Conservation (phyloP, 2,329 filamentous ascomycete genomes). For the Lecanicillium sp. region DNA sequence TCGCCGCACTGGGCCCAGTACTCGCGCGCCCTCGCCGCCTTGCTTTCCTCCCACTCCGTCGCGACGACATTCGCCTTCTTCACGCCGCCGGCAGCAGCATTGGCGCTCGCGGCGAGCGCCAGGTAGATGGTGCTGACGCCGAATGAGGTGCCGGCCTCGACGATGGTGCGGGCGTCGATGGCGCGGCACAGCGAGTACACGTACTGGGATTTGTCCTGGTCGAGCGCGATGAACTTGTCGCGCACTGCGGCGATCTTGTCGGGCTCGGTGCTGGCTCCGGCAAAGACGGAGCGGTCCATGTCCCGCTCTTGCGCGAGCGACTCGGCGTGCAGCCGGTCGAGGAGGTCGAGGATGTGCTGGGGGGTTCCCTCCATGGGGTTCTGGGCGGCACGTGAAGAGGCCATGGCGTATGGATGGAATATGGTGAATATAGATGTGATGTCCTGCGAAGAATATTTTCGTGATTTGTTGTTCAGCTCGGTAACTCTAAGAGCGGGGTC, state of each 20-base stretch:
- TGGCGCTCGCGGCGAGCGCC: constrained; percentile 46
- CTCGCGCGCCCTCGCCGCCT: constrained; percentile 41
- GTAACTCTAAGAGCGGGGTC: neutral
- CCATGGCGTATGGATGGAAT: neutral
- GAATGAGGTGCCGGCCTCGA: constrained; percentile 53
- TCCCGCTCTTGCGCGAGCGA: constrained; percentile 16
- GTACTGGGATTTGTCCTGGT: constrained; percentile 47
- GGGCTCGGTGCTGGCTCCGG: constrained; percentile 21
- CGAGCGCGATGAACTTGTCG: constrained; percentile 51
- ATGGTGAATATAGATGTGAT: neutral
- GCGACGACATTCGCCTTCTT: constrained; percentile 38
- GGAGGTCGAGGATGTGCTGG: constrained; percentile 15
- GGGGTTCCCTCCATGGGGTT: constrained; percentile 15
- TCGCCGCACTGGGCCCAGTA: constrained; percentile 46
- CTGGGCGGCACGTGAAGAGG: neutral
- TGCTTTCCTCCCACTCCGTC: constrained; percentile 49
- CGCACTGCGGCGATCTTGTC: constrained; percentile 27
- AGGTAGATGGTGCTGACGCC: constrained; percentile 56
- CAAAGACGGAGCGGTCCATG: constrained; percentile 12
- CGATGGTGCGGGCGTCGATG: constrained; percentile 40
- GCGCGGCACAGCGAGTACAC: constrained; percentile 44
- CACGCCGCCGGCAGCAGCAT: constrained; percentile 17
- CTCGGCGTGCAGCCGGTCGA: constrained; percentile 16
- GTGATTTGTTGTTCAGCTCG: no score
- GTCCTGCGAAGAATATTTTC: neutral